A percentile compares a stretch with the other conserved stretches of the same genome.
These are phyloP conservation scores for Melastoma candidum DNA, from an alignment of 441 rosid genomes.

Conservation along the genomic window DNA sequence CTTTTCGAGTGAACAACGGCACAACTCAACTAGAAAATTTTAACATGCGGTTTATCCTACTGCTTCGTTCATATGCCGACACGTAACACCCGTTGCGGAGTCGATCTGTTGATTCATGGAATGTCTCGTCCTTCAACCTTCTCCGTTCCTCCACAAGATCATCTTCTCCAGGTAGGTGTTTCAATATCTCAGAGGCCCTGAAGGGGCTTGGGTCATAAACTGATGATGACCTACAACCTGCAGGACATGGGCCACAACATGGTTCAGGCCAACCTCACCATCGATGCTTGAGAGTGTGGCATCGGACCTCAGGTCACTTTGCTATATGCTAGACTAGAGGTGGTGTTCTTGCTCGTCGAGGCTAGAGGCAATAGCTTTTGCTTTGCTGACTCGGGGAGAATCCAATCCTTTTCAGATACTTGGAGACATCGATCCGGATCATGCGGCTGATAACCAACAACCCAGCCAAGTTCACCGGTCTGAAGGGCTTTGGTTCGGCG, in stretches of 20 bases:
- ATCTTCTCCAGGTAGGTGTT: conserved; percentile 24
- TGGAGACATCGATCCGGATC: conserved; percentile 60
- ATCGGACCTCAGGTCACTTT: conserved; percentile 71
- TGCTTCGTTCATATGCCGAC: no score
- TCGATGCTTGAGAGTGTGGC: conserved; percentile 79
- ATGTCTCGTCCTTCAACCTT: conserved; percentile 25
- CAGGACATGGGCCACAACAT: conserved; percentile 85
- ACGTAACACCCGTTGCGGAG: background rate
- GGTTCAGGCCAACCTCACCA: conserved; percentile 67
- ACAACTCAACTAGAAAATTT: no score
- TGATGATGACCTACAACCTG: conserved; percentile 56
- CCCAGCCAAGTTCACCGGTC: conserved; percentile 73
- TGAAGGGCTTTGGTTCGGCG: conserved; percentile 84
- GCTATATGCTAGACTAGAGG: no score
- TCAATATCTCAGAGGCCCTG: conserved; percentile 80
- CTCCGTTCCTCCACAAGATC: conserved; percentile 19
- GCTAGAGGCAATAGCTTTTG: no score
- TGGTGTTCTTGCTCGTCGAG: conserved; percentile 6
- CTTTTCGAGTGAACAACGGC: no score
- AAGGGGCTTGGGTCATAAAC: conserved; percentile 88
- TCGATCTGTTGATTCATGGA: conserved; percentile 31
- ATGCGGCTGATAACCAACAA: conserved; percentile 88
- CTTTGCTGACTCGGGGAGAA: background rate
- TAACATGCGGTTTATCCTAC: no score
- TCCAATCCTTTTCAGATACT: conserved; percentile 37